phyloP scores from a whole-genome alignment of 495 filamentous ascomycete genomes.

The Chaetomium tenue region DNA sequence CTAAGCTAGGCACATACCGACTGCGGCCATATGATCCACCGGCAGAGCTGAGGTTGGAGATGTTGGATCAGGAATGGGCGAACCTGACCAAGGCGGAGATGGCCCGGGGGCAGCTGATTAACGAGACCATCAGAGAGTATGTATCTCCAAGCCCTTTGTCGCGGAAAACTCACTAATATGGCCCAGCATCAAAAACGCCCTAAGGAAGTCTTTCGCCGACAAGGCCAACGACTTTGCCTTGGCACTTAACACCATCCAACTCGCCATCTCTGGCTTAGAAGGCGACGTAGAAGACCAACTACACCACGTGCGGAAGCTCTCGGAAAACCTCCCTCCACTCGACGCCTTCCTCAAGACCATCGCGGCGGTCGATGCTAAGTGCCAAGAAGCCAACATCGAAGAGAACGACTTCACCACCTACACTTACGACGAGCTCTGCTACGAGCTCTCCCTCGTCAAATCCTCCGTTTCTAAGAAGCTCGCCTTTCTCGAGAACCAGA shows the following conservation, averaged over 20 bases:
- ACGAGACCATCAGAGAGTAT: constrained; percentile 93
- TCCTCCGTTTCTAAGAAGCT: constrained; percentile 92
- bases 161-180: constrained; percentile 8
- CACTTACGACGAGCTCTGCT: constrained; percentile 91
- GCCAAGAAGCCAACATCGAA: constrained; percentile 94
- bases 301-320: constrained; percentile 74
- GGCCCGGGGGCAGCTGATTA: constrained; percentile 84
- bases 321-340: constrained; percentile 77
- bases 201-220: constrained; percentile 90
- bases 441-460: constrained; percentile 88
- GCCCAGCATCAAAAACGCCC: constrained; percentile 79
- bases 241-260: constrained; percentile 86
- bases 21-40: constrained; percentile 90
- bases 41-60: constrained; percentile 70
- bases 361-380: constrained; percentile 77
- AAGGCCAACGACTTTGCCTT: constrained; percentile 97
- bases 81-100: constrained; percentile 76
- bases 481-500: constrained; percentile 93
- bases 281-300: constrained; percentile 95
- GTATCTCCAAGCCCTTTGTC: constrained; percentile 26
- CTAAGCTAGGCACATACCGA: constrained; percentile 92
- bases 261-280: constrained; percentile 90
- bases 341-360: constrained; percentile 85
- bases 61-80: constrained; percentile 79
- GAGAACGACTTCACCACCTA: constrained; percentile 99